Base-by-base conservation (phyloP, 2,329 filamentous ascomycete species). In the Xylaria sp. region DNA sequence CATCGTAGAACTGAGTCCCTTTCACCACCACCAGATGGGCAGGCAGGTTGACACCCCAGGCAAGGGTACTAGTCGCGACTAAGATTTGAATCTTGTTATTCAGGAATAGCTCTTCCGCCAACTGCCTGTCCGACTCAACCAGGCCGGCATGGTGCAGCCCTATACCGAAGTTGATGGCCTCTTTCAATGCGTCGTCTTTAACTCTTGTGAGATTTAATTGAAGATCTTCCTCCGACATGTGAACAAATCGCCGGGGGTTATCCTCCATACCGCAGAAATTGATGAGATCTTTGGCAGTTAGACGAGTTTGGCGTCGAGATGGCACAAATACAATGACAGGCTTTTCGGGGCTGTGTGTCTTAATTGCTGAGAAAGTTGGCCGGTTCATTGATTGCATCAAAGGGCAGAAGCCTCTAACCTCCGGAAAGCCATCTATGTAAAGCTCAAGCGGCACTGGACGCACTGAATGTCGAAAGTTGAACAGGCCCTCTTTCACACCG, bases 381-480 rank as follows among this genome's bases (percentile, higher is more conserved):
- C 96, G 87, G 76, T 99, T 99, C 96, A 99, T 99, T 0, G 94
- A 97, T 80, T 98, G 95, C 96, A 99, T 99, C 71, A 99, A 81
- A 0, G 96, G 94, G 74, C 95, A 98, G 82, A 99, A 99, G 0
- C 96, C 96, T 66, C 95, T 88, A 72, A 96, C 91, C 76, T 98
- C 93, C 0, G 96, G 94, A 77, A 99, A 99, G 0, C 96, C 96
- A 77, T 99, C 96, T 72, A 99, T 99, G 79, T 93, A 99, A 49
- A 97, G 92, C 78, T 99, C 95, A 44, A 99, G 81, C 0, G 96
- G 96, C 10, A 99, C 96, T 2, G 96, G 96, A 27, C 96, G 93
- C 39, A 99, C 96, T 0, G 94, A 98, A 77, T 99, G 96, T 31
- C 94, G 88, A 81, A 99, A 99, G 80, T 99, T 99, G 86, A 97